Conservation (phyloP, 495 filamentous ascomycete genomes). For the Daldinia decipiens region DNA sequence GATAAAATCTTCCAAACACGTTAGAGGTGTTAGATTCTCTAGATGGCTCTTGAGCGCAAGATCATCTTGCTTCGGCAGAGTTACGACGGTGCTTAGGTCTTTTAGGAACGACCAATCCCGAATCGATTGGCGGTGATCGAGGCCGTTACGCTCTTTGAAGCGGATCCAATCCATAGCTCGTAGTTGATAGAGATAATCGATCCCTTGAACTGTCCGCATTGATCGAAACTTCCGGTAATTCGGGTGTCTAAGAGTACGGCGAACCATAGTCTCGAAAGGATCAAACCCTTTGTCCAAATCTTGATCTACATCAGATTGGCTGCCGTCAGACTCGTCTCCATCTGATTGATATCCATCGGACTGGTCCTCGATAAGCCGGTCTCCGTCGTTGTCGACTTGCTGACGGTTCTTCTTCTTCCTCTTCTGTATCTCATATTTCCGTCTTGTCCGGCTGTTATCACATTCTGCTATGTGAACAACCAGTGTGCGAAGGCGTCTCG, state of each 20-base stretch:
- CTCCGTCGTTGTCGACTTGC: background rate
- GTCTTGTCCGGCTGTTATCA: constrained; percentile 29
- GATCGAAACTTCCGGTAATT: constrained; percentile 47
- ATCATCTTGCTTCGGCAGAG: constrained; percentile 22
- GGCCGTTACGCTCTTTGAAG: constrained; percentile 48
- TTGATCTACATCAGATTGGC: background rate
- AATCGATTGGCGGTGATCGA: constrained; percentile 6
- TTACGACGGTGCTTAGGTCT: constrained; percentile 47
- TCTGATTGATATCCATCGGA: background rate
- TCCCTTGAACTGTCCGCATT: constrained; percentile 51
- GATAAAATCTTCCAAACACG: constrained; percentile 29
- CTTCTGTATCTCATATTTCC: constrained; percentile 41
- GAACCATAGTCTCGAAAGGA: constrained; percentile 29
- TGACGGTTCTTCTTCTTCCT: background rate
- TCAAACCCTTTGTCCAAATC: constrained; percentile 3
- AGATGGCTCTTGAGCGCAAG: constrained; percentile 31
- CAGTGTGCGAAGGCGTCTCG: constrained; percentile 48
- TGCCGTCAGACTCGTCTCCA: constrained; percentile 1
- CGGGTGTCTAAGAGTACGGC: constrained; percentile 48
- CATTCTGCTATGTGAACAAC: constrained; percentile 52
- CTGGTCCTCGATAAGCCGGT: background rate
- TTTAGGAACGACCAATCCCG: constrained; percentile 50
- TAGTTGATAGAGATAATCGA: constrained; percentile 53
- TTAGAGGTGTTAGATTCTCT: constrained; percentile 42
- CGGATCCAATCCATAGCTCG: constrained; percentile 52